Base-by-base conservation (phyloP, 176 grass and related monocot genomes). In the Eragrostis curvula region DNA sequence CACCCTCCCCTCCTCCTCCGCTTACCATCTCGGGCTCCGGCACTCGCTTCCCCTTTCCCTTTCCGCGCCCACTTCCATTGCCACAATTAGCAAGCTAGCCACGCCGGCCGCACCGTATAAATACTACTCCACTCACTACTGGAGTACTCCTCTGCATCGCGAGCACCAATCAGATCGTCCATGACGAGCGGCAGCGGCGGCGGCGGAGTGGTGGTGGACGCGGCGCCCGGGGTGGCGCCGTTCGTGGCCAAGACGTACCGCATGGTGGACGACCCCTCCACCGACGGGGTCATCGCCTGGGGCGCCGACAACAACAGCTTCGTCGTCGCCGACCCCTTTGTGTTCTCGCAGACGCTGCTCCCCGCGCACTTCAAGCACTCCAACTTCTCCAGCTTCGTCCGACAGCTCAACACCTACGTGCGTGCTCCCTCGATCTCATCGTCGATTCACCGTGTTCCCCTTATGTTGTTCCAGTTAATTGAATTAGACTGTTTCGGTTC, bases 321-420 rank as follows among this genome's bases (percentile, higher is more conserved):
- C 86, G 78, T 98, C 49, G 90, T 98, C n/a, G 80, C 62, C 20
- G 96, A 93, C 65, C 87, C 90, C 3, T 93, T 95, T 83, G 90
- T 51, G 30, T 98, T 98, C 88, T 91, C 88, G 51, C 90, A 86
- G 82, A 77, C 81, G 39, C 84, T 98, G 20, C 90, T 98, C 14
- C 92, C 96, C 9, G 56, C 90, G 1, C 88, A 98, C 85, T 98
- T 98, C 82, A 98, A 98, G 90, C 92, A 95, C 85, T 81, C 75
- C 65, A 98, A 98, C 81, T 98, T 98, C 90, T 95, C 90, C 61
- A 95, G 90, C 92, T 98, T 98, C 84, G 88, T 98, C 12, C 70
- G 96, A 0, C 92, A 98, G 86, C 96, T 98, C 84, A 98, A 98
- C 77, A 94, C 95, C 49, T 97, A 97, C 29, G 95, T 97, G 43